A percentile compares a stretch with the other conserved stretches of the same genome.
Conservation (phyloP, 169 alveolate genomes). For the Plasmodium sp. region DNA sequence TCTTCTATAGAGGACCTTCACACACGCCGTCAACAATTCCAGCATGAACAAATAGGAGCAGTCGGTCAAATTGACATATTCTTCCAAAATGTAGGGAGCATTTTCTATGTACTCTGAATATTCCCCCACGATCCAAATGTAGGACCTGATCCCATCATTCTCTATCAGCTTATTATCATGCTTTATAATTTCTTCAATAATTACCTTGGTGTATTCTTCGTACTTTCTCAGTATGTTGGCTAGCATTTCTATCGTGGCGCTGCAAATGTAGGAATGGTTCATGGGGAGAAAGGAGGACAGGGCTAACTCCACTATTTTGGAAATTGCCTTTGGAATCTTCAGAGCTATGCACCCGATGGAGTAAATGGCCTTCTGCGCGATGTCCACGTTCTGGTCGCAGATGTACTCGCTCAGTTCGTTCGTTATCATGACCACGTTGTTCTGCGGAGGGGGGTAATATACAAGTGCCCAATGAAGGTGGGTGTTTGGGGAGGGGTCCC, state of each 20-base stretch:
- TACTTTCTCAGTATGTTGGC: constrained; percentile 88
- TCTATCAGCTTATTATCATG: constrained; percentile 70
- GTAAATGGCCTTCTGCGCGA: constrained; percentile 92
- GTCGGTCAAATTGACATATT: constrained; percentile 83
- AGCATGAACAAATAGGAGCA: constrained; percentile 79
- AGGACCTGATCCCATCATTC: constrained; percentile 67
- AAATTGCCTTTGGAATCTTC: constrained; percentile 88
- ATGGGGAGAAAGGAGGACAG: constrained; percentile 79
- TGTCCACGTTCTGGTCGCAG: constrained; percentile 93
- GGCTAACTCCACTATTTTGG: constrained; percentile 85
- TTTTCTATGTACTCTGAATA: constrained; percentile 82
- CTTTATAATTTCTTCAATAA: constrained; percentile 75
- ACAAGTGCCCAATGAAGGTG: neutral
- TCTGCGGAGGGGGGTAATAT: constrained; percentile 59
- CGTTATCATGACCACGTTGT: constrained; percentile 88
- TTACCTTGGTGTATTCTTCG: constrained; percentile 85
- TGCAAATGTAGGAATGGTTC: constrained; percentile 82
- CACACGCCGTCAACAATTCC: constrained; percentile 89
- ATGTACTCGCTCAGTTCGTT: constrained; percentile 95
- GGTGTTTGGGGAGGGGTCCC: neutral
- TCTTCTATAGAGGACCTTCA: constrained; percentile 92
- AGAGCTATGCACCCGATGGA: constrained; percentile 93
- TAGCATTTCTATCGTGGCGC: constrained; percentile 88
- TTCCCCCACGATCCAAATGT: constrained; percentile 83
- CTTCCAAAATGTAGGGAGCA: constrained; percentile 86